Percentiles rank a stretch among this genome's conserved stretches.
Conservation (phyloP, 164 flowering plant species). For the Macadamia tetraphylla region DNA sequence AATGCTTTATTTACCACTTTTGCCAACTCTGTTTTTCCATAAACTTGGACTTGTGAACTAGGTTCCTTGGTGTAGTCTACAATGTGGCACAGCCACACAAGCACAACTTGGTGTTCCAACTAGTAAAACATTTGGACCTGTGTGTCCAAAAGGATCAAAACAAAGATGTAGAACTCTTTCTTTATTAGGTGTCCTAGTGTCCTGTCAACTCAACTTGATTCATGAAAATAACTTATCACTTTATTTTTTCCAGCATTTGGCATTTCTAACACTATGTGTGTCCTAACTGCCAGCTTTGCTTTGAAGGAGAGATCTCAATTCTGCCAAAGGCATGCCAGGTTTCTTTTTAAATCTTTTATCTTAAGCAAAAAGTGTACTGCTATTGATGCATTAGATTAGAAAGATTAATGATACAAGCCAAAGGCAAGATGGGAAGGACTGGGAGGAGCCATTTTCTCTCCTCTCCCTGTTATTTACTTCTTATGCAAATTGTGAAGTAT, state of each 20-base stretch:
- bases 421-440: neutral
- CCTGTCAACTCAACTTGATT: neutral
- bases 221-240: neutral
- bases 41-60: too few species aligned
- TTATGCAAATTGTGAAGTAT: too few species aligned
- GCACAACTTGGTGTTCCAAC: too few species aligned
- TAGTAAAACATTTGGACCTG: too few species aligned
- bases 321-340: slow-evolving; percentile 62
- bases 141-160: too few species aligned
- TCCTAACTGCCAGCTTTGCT: slow-evolving; percentile 55
- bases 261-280: slow-evolving; percentile 9
- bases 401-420: neutral
- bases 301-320: slow-evolving; percentile 54
- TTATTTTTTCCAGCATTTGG: too few species aligned
- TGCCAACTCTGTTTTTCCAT: too few species aligned
- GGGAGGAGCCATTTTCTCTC: neutral
- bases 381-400: neutral
- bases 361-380: too few species aligned
- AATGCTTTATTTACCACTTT: too few species aligned
- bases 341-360: slow-evolving; percentile 8
- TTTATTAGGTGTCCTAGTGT: neutral
- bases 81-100: too few species aligned
- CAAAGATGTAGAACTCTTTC: neutral
- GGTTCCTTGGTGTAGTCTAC: too few species aligned
- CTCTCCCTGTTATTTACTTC: neutral